Base-by-base conservation (phyloP, 805 yeast genomes). In the Dipodascopsis uninucleata region DNA sequence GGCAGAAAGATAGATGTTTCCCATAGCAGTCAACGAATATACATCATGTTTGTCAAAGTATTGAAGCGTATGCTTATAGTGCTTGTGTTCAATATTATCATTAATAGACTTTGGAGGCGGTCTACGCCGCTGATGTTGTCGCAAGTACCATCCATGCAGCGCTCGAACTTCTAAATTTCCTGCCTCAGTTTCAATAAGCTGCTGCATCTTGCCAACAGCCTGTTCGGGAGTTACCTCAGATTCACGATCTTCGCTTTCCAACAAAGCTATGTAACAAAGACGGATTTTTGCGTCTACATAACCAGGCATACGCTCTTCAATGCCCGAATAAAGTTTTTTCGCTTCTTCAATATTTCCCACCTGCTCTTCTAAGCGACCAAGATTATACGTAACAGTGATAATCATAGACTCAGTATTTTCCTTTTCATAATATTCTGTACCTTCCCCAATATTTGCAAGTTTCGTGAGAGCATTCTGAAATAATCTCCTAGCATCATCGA, bases 111-210 rank as follows among this genome's bases (percentile, higher is more conserved):
- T 71, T 20, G 47, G 22, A 32, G 54, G 49, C 16, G 61, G 47
- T 7, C 60, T 57, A 5, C 47, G 48, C 8, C 57, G 53, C 41
- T 62, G 59, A 22, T 56, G 55, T 22, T 68, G 58, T 48, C 75
- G 74, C 55, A 88, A 69, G 59, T 78, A 86, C 97, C 97, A 93
- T 25, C 95, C 93, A 62, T 84, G 86, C 56, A 93, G 84, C 0
- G 97, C 83, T 51, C 98, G 79, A 1, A 86, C 80, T 61, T 89
- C 96, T 49, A 87, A 67, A 59, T 86, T 77, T 7, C 78, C 76
- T 1, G 78, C 73, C 49, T 77, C 71, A 10, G 71, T 64, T 2
- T 67, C 64, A 39, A 90, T 64, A 3, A 93, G 66, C 2, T 68
- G 59, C 32, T 75, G 71, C 47, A 86, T 81, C 3, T 71, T 61